These are phyloP conservation scores for Luffa aegyptiaca DNA, from an alignment of 306 rosid genomes.

Conservation along the genomic window DNA sequence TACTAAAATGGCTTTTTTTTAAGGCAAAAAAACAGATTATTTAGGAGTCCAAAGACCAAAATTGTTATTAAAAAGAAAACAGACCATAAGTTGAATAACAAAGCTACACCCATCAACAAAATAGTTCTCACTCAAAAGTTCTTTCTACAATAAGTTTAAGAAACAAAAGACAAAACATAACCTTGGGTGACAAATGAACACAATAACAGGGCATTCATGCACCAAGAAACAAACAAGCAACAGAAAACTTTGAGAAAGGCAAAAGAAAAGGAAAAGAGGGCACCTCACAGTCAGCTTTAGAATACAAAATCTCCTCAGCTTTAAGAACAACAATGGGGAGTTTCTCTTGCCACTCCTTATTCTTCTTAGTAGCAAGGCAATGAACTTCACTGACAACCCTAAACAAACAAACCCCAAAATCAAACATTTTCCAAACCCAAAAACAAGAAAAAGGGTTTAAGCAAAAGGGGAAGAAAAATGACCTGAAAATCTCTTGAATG, in stretches of 20 bases:
- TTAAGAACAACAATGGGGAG: conserved; percentile 66
- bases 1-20: not conserved
- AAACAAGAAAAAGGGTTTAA: not conserved
- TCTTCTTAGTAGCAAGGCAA: conserved; percentile 44
- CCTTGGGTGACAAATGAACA: not conserved
- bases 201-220: not conserved
- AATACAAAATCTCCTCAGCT: conserved; percentile 72
- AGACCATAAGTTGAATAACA: not conserved
- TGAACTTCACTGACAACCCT: conserved; percentile 64
- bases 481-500: conserved; percentile 84
- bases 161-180: not conserved
- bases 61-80: not conserved
- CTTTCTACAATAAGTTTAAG: not conserved
- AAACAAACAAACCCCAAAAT: conserved; percentile 6
- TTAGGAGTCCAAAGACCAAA: not conserved
- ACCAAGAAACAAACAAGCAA: not conserved
- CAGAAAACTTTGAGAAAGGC: not conserved
- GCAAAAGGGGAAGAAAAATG: not conserved
- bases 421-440: not conserved
- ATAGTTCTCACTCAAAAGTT: not conserved
- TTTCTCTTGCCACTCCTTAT: conserved; percentile 78
- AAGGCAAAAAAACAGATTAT: not conserved
- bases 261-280: not conserved
- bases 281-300: conserved; percentile 59
- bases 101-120: not conserved